Conservation (phyloP, 352 stramenopile species). For the Aphanomyces invadans region DNA sequence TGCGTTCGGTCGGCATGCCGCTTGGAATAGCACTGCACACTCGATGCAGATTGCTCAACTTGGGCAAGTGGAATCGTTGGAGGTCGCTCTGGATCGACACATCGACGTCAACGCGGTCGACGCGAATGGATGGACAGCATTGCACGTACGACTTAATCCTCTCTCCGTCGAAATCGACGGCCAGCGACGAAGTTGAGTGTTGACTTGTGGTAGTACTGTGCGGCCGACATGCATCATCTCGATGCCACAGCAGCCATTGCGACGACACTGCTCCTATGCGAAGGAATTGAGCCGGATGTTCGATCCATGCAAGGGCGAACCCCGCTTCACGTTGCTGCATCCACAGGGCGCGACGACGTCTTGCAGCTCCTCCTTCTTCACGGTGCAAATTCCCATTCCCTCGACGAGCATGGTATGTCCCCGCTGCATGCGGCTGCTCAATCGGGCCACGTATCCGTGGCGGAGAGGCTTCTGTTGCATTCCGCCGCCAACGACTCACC, state of each 20-base stretch:
- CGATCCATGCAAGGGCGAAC: background rate
- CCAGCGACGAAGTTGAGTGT: background rate
- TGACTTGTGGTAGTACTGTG: background rate
- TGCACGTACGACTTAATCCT: background rate
- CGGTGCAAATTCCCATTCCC: background rate
- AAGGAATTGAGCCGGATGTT: background rate
- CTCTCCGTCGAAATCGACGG: background rate
- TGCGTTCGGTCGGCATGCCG: too few relatives aligned
- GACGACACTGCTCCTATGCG: background rate
- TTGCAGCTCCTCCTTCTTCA: background rate
- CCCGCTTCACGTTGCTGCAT: background rate
- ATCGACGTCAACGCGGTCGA: background rate
- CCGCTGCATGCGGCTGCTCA: background rate
- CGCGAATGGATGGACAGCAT: conserved; percentile 9
- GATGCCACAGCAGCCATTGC: background rate
- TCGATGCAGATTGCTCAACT: background rate
- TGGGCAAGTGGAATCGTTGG: background rate
- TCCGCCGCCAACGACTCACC: background rate
- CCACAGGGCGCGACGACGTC: background rate
- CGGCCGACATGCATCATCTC: background rate
- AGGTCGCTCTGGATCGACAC: background rate
- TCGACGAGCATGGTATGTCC: background rate
- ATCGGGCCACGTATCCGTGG: background rate
- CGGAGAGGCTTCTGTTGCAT: background rate
- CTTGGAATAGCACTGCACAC: too few relatives aligned